Percentiles rank a stretch among this genome's conserved stretches.
Conservation (phyloP, 495 filamentous ascomycete genomes). For the Geopyxis carbonaria region DNA sequence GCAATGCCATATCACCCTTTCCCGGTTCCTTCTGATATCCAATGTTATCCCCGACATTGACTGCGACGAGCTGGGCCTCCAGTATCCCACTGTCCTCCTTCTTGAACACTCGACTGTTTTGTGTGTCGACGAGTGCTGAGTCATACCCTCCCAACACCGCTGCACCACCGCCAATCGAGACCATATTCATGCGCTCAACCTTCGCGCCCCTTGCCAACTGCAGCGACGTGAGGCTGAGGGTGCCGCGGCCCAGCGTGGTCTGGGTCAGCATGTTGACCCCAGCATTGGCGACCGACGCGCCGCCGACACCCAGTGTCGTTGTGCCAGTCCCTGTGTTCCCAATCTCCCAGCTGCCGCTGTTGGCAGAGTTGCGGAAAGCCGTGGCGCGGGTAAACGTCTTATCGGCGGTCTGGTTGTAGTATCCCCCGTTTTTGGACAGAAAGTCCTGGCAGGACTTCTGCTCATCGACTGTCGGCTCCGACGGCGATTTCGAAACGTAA, state of each 20-base stretch:
- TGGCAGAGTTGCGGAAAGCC: no score
- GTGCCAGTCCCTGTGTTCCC: constrained; percentile 2
- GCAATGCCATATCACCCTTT: not conserved
- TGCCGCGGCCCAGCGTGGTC: constrained; percentile 16
- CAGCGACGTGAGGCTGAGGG: constrained; percentile 14
- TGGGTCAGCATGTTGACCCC: constrained; percentile 14
- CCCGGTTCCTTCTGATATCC: not conserved
- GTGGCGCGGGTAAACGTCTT: no score
- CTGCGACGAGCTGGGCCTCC: not conserved
- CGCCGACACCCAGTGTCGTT: constrained; percentile 1
- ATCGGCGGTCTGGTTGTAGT: constrained; percentile 18
- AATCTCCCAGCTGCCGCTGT: constrained; percentile 2
- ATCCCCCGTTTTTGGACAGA: constrained; percentile 17
- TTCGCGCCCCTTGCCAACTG: constrained; percentile 15
- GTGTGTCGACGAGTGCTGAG: constrained; percentile 16
- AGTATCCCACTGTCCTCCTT: constrained; percentile 10
- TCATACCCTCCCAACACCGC: constrained; percentile 24
- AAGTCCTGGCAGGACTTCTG: constrained; percentile 9
- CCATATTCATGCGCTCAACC: constrained; percentile 19
- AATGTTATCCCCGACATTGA: not conserved
- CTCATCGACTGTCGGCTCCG: not conserved
- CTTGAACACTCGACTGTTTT: constrained; percentile 15
- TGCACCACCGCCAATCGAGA: constrained; percentile 17
- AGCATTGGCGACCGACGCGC: not conserved
- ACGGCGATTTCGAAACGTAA: not conserved